Evolutionary conservation across 805 yeast species (phyloP).

Genomic region (Hanseniaspora lachancei): DNA sequence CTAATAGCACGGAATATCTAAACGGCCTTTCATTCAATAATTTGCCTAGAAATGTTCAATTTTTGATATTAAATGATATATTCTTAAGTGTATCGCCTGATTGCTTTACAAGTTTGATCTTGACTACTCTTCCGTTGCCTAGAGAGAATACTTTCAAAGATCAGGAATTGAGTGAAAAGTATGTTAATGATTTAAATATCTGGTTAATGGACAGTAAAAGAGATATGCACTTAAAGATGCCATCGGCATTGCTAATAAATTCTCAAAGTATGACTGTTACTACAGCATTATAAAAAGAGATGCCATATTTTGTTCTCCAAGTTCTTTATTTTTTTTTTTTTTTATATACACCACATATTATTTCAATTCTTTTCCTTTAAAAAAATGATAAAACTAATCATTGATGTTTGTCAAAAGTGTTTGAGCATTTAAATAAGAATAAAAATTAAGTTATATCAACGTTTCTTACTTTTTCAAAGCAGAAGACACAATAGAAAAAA

Average conservation of each 20-base stretch:
- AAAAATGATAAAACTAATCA: too few species aligned
- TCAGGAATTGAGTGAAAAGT: slow-evolving; percentile 56
- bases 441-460: slow-evolving; percentile 8
- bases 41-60: slow-evolving; percentile 85
- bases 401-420: neutral
- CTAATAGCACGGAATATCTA: slow-evolving; percentile 26
- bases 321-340: too few species aligned
- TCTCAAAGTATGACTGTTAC: slow-evolving; percentile 95
- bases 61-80: slow-evolving; percentile 71
- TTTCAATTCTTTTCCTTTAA: too few species aligned
- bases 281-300: slow-evolving; percentile 49
- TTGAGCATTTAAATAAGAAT: too few species aligned
- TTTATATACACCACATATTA: too few species aligned
- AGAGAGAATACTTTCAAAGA: slow-evolving; percentile 64
- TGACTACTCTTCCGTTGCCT: slow-evolving; percentile 86
- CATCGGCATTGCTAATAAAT: slow-evolving; percentile 71
- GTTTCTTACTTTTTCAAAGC: slow-evolving; percentile 49
- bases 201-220: slow-evolving; percentile 51
- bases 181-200: slow-evolving; percentile 58
- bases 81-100: slow-evolving; percentile 33
- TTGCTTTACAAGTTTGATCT: slow-evolving; percentile 51
- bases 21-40: slow-evolving; percentile 54
- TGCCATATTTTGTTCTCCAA: neutral
- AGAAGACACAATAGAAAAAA: slow-evolving; percentile 76
- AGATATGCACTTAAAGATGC: slow-evolving; percentile 30